A percentile compares a stretch with the other conserved stretches of the same genome.
These are phyloP conservation scores for Striga asiatica DNA, from an alignment of 257 asterid species.

Conservation along the genomic window DNA sequence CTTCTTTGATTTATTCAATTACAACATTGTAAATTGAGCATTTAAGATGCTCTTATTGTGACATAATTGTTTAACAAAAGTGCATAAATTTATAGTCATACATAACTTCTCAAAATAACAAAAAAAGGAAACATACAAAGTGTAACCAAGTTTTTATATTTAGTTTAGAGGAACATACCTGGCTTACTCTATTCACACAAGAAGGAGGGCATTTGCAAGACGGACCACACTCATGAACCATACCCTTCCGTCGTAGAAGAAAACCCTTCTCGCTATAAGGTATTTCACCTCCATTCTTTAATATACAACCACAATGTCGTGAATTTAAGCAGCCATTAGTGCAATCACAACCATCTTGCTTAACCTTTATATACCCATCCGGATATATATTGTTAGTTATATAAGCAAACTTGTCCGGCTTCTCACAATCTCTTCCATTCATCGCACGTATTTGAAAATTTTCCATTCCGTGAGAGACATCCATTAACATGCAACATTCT, in stretches of 20 bases:
- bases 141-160: slow-evolving; percentile 27
- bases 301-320: slow-evolving; percentile 21
- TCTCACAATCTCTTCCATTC: slow-evolving; percentile 26
- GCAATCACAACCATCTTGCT: slow-evolving; percentile 30
- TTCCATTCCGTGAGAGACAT: slow-evolving; percentile 38
- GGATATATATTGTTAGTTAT: slow-evolving; percentile 21
- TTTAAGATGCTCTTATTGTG: too few relatives aligned
- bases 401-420: slow-evolving; percentile 33
- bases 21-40: too few relatives aligned
- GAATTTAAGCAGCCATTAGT: slow-evolving; percentile 28
- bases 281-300: slow-evolving; percentile 35
- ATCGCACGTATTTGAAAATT: slow-evolving; percentile 18
- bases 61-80: too few relatives aligned
- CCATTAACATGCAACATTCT: slow-evolving; percentile 17
- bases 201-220: slow-evolving; percentile 41
- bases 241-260: slow-evolving; percentile 7
- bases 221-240: slow-evolving; percentile 43
- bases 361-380: slow-evolving; percentile 11
- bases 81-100: too few relatives aligned
- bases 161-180: slow-evolving; percentile 34
- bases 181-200: slow-evolving; percentile 42
- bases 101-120: too few relatives aligned
- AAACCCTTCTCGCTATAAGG: slow-evolving; percentile 27
- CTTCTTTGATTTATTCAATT: too few relatives aligned
- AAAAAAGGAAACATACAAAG: too few relatives aligned